These are phyloP conservation scores for Cordyceps sp. DNA, from an alignment of 2,329 filamentous ascomycete species.

Conservation along the genomic window DNA sequence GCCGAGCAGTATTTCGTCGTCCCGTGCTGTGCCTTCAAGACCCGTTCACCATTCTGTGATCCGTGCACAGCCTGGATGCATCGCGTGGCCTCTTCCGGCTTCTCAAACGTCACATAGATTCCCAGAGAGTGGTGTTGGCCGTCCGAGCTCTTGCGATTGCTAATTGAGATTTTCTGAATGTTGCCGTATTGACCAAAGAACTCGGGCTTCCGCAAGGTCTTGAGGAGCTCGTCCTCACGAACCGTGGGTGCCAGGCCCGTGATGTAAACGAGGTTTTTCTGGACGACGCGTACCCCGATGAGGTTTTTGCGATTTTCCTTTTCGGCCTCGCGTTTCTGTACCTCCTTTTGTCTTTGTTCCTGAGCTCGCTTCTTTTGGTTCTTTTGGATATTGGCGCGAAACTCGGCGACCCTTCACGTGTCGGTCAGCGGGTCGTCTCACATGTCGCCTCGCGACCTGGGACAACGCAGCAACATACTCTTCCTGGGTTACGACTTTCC, in stretches of 20 bases:
- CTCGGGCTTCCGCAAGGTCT: slow-evolving; percentile 75
- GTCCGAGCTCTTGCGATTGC: slow-evolving; percentile 70
- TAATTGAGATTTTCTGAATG: slow-evolving; percentile 97
- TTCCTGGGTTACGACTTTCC: slow-evolving; percentile 86
- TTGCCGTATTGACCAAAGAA: slow-evolving; percentile 98
- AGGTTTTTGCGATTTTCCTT: slow-evolving; percentile 91
- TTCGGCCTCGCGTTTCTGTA: slow-evolving; percentile 90
- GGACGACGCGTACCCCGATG: slow-evolving; percentile 85
- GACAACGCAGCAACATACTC: slow-evolving; percentile 46
- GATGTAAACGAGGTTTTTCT: slow-evolving; percentile 98
- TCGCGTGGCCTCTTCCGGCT: slow-evolving; percentile 72
- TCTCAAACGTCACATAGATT: slow-evolving; percentile 96
- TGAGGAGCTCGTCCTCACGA: slow-evolving; percentile 79
- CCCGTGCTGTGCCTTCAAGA: slow-evolving; percentile 62
- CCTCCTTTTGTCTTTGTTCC: slow-evolving; percentile 77
- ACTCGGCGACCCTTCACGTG: slow-evolving; percentile 45
- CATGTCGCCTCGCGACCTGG: no score
- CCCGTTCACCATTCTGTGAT: slow-evolving; percentile 75
- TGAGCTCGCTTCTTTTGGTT: slow-evolving; percentile 84
- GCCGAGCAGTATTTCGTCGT: slow-evolving; percentile 99
- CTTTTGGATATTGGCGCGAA: slow-evolving; percentile 65
- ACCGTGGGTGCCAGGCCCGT: slow-evolving; percentile 85
- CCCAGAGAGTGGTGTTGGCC: slow-evolving; percentile 75
- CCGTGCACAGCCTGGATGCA: slow-evolving; percentile 91
- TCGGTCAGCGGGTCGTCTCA: slow-evolving; percentile 3